Evolutionary conservation across 106 monocot genomes (phyloP), one percentile per base, ranked within the genome.

Genomic region (Platanthera zijinensis): DNA sequence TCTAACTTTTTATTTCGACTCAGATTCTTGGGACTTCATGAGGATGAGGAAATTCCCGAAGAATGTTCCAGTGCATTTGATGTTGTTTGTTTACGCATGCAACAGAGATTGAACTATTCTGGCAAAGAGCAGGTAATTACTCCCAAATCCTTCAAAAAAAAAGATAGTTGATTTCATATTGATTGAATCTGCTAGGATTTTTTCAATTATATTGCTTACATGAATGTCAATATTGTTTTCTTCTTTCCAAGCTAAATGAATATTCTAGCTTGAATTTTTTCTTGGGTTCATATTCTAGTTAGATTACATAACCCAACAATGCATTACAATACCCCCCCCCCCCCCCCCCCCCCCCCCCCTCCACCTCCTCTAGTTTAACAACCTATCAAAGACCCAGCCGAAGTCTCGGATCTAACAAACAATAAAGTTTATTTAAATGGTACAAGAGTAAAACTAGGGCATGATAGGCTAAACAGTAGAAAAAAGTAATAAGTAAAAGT

Each of bases 11-110:
- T 48, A 54, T 28, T 22, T 50, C 10, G 64, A 49, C 39, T 81
- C 69, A 97, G 96, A 83, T 99, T 99, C 81, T 82, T 99, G 77
- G 99, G 94, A 71, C 84, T 99, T 69, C 72, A 92, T 82, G 94
- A 92, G 50, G 78, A 88, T 73, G 82, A 56, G 22, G 68, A 88
- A 73, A 89, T 99, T 50, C 94, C 99, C 18, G 59, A 21, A 53
- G 21, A 76, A 45, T 99, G 99, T 77, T 82, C 78, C 10, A 88
- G 86, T 78, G 86, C 99, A 80, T 99, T 99, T 79, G 94, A 99
- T 57, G 84, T 94, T 14, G 32, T 83, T 18, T 92, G 94, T 78
- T 72, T 79, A 11, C 83, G 86, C 48, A 99, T 99, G 99, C 90
- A 99, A 83, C 81, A 92, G 72, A 86, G 83, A 76, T 82, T 99